Conservation (phyloP, 2,329 filamentous ascomycete species). For the Aspergillus sp. region DNA sequence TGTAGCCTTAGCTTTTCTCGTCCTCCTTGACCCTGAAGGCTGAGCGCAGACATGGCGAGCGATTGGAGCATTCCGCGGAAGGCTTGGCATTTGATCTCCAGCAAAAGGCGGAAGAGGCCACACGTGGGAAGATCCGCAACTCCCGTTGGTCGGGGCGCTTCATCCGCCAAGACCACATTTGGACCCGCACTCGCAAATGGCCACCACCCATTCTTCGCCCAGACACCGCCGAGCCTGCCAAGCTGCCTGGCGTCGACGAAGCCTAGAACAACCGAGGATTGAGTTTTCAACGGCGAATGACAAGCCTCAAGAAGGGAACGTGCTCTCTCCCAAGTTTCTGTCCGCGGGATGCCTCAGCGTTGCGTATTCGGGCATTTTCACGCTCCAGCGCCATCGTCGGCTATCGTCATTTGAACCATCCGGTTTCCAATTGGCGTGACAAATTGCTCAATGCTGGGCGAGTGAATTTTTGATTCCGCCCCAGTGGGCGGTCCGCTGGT, state of each 20-base stretch:
- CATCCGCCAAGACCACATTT: neutral
- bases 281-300: neutral
- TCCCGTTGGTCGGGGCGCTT: neutral
- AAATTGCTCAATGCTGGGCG: neutral
- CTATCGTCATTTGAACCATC: neutral
- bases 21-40: neutral
- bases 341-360: neutral
- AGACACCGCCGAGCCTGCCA: neutral
- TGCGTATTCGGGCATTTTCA: neutral
- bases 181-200: neutral
- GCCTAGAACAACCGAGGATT: neutral
- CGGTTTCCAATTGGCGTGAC: neutral
- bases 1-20: neutral
- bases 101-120: neutral
- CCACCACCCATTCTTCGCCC: neutral
- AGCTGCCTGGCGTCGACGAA: neutral
- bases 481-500: neutral
- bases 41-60: neutral
- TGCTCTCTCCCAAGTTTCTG: neutral
- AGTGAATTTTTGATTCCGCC: neutral
- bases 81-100: neutral
- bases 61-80: neutral
- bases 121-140: neutral
- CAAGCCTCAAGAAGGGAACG: neutral
- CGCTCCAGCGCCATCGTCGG: neutral